Conservation (phyloP, 805 yeast genomes). For the Yarrowia keelungensis region DNA sequence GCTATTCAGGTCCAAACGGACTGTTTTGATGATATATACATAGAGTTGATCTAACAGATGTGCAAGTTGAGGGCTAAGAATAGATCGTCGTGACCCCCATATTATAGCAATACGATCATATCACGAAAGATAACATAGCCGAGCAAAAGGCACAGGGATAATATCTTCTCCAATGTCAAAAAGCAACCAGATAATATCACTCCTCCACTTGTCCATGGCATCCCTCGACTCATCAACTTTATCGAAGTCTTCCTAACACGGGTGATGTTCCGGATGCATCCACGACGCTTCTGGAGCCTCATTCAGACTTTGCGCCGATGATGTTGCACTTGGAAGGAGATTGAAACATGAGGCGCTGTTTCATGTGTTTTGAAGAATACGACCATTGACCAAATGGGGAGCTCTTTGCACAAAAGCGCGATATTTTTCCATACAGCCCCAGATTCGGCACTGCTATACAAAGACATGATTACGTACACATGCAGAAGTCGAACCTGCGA, state of each 20-base stretch:
- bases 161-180: not conserved
- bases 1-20: no score
- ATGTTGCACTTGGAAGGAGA: not conserved
- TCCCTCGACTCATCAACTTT: slow-evolving; percentile 3
- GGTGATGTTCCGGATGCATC: slow-evolving; percentile 25
- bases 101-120: slow-evolving; percentile 4
- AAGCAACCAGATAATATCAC: no score
- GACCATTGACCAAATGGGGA: no score
- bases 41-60: not conserved
- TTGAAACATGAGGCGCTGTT: slow-evolving; percentile 14
- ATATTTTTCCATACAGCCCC: not conserved
- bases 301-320: slow-evolving; percentile 9
- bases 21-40: not conserved
- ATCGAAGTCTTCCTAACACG: slow-evolving; percentile 1
- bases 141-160: not conserved
- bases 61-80: no score
- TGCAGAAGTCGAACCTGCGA: slow-evolving; percentile 11
- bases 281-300: slow-evolving; percentile 23
- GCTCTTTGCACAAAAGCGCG: no score
- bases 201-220: no score
- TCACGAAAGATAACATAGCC: not conserved
- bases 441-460: no score
- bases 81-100: not conserved
- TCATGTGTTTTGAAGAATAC: not conserved
- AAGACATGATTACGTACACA: not conserved